phyloP scores from a whole-genome alignment of 148 eudicot genomes.

The Cornus florida region DNA sequence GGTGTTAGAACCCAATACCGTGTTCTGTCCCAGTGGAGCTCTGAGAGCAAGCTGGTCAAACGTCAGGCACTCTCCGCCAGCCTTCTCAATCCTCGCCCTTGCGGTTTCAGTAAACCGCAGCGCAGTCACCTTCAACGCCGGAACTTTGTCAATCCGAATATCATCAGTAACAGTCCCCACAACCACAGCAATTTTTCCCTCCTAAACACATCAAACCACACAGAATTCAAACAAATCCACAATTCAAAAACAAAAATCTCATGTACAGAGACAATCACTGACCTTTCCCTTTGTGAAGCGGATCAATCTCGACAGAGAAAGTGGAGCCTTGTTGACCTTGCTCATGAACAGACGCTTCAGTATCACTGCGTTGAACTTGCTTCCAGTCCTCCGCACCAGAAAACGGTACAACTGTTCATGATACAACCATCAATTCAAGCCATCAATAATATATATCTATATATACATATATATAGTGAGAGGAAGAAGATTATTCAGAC shows the following conservation, averaged over 20 bases:
- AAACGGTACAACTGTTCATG: slow-evolving; percentile 58
- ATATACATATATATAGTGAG: neutral
- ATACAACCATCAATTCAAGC: neutral
- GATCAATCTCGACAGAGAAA: slow-evolving; percentile 62
- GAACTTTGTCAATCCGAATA: slow-evolving; percentile 29
- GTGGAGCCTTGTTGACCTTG: slow-evolving; percentile 69
- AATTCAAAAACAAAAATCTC: neutral
- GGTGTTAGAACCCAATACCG: slow-evolving; percentile 8
- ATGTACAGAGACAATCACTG: neutral
- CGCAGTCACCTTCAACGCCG: slow-evolving; percentile 30
- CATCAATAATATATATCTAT: neutral
- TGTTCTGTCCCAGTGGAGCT: slow-evolving; percentile 57
- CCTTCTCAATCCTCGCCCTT: slow-evolving; percentile 55
- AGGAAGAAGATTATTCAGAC: slow-evolving; percentile 1
- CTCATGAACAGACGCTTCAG: slow-evolving; percentile 81
- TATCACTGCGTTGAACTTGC: slow-evolving; percentile 73
- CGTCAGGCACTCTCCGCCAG: slow-evolving; percentile 57
- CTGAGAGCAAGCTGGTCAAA: slow-evolving; percentile 57
- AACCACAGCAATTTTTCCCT: slow-evolving; percentile 36
- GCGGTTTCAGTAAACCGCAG: slow-evolving; percentile 43
- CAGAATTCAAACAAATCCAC: neutral
- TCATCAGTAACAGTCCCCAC: slow-evolving; percentile 33
- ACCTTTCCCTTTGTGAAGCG: slow-evolving; percentile 65
- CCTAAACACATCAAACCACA: slow-evolving; percentile 9
- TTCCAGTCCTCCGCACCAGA: slow-evolving; percentile 70